Percentiles rank a stretch among this genome's conserved stretches.
phyloP scores from a whole-genome alignment of 1,139 yeast genomes.

The Meyerozyma smithsonii region DNA sequence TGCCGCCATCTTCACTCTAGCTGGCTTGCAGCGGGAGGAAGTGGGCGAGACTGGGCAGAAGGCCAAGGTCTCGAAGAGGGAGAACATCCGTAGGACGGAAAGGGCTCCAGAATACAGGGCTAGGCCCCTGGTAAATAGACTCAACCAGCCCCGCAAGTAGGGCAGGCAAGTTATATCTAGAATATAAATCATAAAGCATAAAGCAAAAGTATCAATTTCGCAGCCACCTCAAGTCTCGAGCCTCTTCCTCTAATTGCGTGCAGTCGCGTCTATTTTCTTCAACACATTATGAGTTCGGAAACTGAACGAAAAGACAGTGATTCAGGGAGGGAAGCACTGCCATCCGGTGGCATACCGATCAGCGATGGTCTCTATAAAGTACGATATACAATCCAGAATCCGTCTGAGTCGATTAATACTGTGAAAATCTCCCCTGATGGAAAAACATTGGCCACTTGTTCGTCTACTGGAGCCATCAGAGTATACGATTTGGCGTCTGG shows the following conservation, averaged over 20 bases:
- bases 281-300: background rate
- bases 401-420: constrained; percentile 26
- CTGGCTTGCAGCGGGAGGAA: too few relatives aligned
- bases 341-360: background rate
- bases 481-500: constrained; percentile 19
- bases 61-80: too few relatives aligned
- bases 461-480: constrained; percentile 26
- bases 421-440: constrained; percentile 69
- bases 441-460: constrained; percentile 51
- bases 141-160: too few relatives aligned
- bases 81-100: too few relatives aligned
- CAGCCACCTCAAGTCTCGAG: background rate
- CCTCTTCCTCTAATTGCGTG: too few relatives aligned
- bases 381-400: background rate
- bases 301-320: background rate
- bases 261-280: background rate
- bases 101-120: too few relatives aligned
- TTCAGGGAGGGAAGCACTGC: background rate
- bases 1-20: too few relatives aligned
- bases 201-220: too few relatives aligned
- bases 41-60: too few relatives aligned
- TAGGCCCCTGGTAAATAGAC: too few relatives aligned
- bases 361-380: background rate
- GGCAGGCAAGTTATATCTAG: too few relatives aligned
- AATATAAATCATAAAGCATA: too few relatives aligned